Percentiles rank a stretch among this genome's conserved stretches.
Evolutionary conservation across 2,329 filamentous ascomycete species (phyloP).

Genomic region (Aspergillus ochraceus): DNA sequence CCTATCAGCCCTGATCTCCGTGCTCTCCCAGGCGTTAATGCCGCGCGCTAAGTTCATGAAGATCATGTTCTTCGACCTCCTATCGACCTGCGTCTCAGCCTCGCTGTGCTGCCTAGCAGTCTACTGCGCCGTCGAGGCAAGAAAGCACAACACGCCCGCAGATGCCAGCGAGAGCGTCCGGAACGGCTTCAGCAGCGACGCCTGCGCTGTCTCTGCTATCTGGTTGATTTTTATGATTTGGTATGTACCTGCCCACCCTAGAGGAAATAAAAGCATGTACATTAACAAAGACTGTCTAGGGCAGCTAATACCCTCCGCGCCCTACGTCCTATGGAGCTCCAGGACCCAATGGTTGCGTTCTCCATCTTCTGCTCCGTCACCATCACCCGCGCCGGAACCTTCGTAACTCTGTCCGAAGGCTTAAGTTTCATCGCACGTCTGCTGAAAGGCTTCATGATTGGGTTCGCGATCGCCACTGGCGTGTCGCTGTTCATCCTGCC

Average conservation of each 20-base stretch:
- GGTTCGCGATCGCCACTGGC: constrained; percentile 62
- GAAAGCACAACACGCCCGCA: constrained; percentile 54
- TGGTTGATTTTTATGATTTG: constrained; percentile 72
- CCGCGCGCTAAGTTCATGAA: constrained; percentile 72
- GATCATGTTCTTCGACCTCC: constrained; percentile 62
- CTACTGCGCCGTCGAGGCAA: constrained; percentile 65
- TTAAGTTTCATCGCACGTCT: constrained; percentile 48
- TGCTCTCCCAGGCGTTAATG: constrained; percentile 64
- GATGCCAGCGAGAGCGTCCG: constrained; percentile 28
- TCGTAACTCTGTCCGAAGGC: constrained; percentile 39
- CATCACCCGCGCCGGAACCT: constrained; percentile 53
- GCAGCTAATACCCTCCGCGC: constrained; percentile 64
- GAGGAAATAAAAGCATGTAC: too few species aligned
- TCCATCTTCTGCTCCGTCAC: constrained; percentile 67
- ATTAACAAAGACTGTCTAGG: constrained; percentile 15
- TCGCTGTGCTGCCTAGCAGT: constrained; percentile 63
- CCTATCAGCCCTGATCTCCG: constrained; percentile 63
- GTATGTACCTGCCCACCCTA: constrained; percentile 14
- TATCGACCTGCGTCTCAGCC: constrained; percentile 57
- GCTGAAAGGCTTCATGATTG: constrained; percentile 63
- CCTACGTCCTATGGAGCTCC: constrained; percentile 60
- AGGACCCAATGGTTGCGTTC: constrained; percentile 67
- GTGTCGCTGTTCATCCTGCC: constrained; percentile 68
- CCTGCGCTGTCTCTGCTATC: constrained; percentile 65
- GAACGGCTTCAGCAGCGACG: constrained; percentile 64